Conservation (phyloP, 495 filamentous ascomycete species). For the Aspergillus hancockii region DNA sequence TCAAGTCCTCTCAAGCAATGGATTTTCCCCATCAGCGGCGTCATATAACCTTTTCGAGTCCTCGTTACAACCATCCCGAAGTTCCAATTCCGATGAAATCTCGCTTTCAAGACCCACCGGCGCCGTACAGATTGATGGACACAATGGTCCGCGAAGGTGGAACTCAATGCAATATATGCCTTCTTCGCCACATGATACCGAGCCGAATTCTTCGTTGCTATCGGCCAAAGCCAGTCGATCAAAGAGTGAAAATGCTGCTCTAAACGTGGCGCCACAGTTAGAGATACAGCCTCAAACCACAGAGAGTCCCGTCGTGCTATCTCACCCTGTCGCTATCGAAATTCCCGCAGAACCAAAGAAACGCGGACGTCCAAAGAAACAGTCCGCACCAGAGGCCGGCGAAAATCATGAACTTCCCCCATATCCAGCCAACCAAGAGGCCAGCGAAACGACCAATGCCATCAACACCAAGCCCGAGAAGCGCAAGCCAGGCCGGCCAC, state of each 20-base stretch:
- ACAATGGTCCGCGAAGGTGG: slow-evolving; percentile 21
- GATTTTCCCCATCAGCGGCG: slow-evolving; percentile 11
- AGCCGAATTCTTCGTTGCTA: slow-evolving; percentile 40
- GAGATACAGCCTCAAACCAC: slow-evolving; percentile 14
- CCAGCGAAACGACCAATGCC: slow-evolving; percentile 3
- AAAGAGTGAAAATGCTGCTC: slow-evolving; percentile 26
- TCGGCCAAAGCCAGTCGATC: slow-evolving; percentile 25
- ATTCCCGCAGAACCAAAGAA: slow-evolving; percentile 32
- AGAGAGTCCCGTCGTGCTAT: slow-evolving; percentile 33
- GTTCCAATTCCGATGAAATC: slow-evolving; percentile 7
- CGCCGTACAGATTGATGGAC: slow-evolving; percentile 16
- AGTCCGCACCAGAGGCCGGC: slow-evolving; percentile 23
- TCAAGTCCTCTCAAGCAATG: neutral
- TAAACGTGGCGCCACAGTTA: slow-evolving; percentile 4
- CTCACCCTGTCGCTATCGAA: slow-evolving; percentile 26
- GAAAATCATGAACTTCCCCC: slow-evolving; percentile 36
- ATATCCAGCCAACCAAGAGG: slow-evolving; percentile 12
- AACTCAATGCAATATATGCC: slow-evolving; percentile 29
- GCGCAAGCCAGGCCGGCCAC: slow-evolving; percentile 24
- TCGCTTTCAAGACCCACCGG: slow-evolving; percentile 4
- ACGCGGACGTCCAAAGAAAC: slow-evolving; percentile 37
- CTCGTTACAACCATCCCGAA: slow-evolving; percentile 12
- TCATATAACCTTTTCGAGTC: slow-evolving; percentile 34
- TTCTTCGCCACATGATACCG: slow-evolving; percentile 43
- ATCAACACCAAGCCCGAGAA: slow-evolving; percentile 22